Evolutionary conservation across 2,329 filamentous ascomycete genomes (phyloP).

Genomic region (Paecilomyces variotii): DNA sequence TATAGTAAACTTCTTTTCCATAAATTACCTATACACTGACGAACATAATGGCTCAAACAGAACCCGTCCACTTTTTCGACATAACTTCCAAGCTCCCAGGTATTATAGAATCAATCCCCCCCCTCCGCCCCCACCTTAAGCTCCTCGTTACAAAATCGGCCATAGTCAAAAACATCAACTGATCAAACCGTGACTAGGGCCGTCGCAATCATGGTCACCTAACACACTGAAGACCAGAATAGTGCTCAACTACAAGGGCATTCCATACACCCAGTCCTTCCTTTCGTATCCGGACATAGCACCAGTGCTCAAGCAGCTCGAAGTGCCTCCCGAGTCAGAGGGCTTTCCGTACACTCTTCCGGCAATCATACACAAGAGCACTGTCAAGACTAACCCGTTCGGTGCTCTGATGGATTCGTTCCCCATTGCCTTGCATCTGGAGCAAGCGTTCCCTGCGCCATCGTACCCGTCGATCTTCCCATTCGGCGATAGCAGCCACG

Average conservation of each 20-base stretch:
- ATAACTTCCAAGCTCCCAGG: slow-evolving; percentile 20
- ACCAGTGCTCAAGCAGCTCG: slow-evolving; percentile 17
- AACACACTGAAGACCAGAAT: slow-evolving; percentile 18
- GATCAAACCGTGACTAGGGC: slow-evolving; percentile 10
- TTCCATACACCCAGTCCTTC: slow-evolving; percentile 18
- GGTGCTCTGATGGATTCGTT: slow-evolving; percentile 27
- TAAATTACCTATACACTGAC: neutral
- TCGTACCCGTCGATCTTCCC: slow-evolving; percentile 22
- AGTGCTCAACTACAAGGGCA: slow-evolving; percentile 19
- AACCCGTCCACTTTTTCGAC: slow-evolving; percentile 28
- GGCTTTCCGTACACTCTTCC: slow-evolving; percentile 23
- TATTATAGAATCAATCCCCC: slow-evolving; percentile 6
- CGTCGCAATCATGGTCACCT: slow-evolving; percentile 21
- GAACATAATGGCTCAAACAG: slow-evolving; percentile 12
- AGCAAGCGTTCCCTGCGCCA: slow-evolving; percentile 19
- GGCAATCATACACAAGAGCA: slow-evolving; percentile 21
- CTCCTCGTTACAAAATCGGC: neutral
- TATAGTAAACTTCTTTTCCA: neutral
- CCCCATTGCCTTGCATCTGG: slow-evolving; percentile 23
- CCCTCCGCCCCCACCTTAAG: neutral
- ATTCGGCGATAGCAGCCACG: slow-evolving; percentile 25
- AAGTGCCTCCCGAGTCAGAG: slow-evolving; percentile 12
- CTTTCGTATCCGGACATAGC: slow-evolving; percentile 21
- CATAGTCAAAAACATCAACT: neutral
- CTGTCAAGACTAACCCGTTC: slow-evolving; percentile 13